Conservation (phyloP, 2,329 filamentous ascomycete species). For the Microcyclospora pomicola region DNA sequence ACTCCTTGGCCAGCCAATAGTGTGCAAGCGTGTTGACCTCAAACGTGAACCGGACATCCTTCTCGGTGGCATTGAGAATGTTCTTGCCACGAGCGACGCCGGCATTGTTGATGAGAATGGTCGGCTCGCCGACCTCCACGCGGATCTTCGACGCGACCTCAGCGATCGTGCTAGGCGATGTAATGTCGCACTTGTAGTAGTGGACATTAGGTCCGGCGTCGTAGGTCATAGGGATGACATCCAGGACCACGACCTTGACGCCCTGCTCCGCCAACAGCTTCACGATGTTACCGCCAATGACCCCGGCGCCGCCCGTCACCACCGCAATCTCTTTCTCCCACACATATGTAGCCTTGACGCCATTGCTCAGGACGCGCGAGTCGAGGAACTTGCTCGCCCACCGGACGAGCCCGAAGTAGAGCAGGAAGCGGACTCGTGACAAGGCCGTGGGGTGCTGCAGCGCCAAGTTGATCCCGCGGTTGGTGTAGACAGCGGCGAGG, state of each 20-base stretch:
- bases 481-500: conserved; percentile 29
- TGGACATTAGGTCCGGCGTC: conserved; percentile 15
- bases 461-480: conserved; percentile 40
- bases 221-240: conserved; percentile 21
- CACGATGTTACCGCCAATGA: conserved; percentile 24
- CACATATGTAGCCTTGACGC: conserved; percentile 19
- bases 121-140: conserved; percentile 28
- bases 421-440: conserved; percentile 16
- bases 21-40: conserved; percentile 40
- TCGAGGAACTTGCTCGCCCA: conserved; percentile 11
- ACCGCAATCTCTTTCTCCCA: conserved; percentile 25
- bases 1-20: conserved; percentile 37
- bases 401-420: conserved; percentile 17
- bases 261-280: conserved; percentile 21
- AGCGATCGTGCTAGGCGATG: conserved; percentile 32
- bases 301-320: conserved; percentile 21
- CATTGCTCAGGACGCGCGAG: neutral
- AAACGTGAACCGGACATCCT: conserved; percentile 33
- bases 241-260: conserved; percentile 25
- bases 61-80: conserved; percentile 32
- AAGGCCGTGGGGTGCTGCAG: conserved; percentile 14
- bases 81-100: conserved; percentile 33
- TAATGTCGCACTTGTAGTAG: conserved; percentile 35
- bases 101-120: conserved; percentile 37
- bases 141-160: conserved; percentile 27